Base-by-base conservation (phyloP, 805 yeast genomes). In the Lipomyces lipofer region DNA sequence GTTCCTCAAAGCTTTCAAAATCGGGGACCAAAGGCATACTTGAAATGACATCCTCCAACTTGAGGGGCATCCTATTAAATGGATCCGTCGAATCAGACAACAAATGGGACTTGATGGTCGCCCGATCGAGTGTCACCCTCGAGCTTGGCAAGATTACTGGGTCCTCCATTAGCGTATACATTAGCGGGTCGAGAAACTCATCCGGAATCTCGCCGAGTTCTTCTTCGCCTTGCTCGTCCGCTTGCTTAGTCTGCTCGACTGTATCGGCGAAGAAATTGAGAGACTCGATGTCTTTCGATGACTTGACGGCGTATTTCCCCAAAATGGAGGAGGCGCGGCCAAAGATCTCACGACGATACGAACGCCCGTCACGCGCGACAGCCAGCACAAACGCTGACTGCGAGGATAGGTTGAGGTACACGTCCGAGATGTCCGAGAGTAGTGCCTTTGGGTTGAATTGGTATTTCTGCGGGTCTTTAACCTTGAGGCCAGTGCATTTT, bases 71-170 rank as follows among this genome's bases (percentile, higher is more conserved):
- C 71, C 99, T 83, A 71, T 92, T 94, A 74, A 94, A 94, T 17
- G 99, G 99, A 74, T 94, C 99, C 0, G 96, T 94, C 1, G 96
- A 82, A 72, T 94, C 98, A 73, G 92, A 88, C 69, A 94, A 78
- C 55, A 94, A 75, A 75, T 94, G 99, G 2, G 96, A 88, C 67
- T 90, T 92, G 64, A 94, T 87, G 1, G 97, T 94, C 33, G 94
- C 79, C 67, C 95, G 77, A 69, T 94, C 99, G 64, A 94, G 88
- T 46, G 84, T 82, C 17, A 91, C 81, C 60, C 82, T 85, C 0
- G 97, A 88, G 7, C 87, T 77, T 7, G 99, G 99, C 64, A 94
- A 77, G n/a, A 80, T 85, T 3, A 94, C 99, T 0, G 99, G 99
- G 68, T 94, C 95, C 63, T 84, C 86, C 99, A 94, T 94, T 46